Conservation (phyloP, 139 green algal species). For the Desmodesmus armatus region DNA sequence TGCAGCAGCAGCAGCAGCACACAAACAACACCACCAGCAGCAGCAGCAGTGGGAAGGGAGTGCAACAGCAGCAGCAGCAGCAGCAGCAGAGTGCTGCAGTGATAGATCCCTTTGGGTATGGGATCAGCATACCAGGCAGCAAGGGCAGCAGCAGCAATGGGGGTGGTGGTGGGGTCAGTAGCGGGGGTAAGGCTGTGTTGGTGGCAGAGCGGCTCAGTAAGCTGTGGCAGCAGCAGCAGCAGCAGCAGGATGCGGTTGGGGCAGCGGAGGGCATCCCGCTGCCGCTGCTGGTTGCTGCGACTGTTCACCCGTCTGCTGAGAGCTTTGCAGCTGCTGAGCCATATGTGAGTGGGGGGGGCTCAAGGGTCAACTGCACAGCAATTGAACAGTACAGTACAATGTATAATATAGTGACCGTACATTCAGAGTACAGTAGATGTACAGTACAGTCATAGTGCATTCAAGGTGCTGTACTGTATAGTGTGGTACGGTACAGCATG, state of each 20-base stretch:
- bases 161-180: too few species aligned
- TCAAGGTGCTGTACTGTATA: neutral
- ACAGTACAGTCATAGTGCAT: neutral
- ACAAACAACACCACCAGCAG: neutral
- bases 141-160: too few species aligned
- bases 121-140: too few species aligned
- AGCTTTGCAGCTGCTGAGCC: neutral
- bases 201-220: constrained; percentile 10
- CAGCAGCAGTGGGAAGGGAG: too few species aligned
- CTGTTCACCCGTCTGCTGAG: neutral
- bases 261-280: neutral
- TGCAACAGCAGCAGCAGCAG: too few species aligned
- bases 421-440: neutral
- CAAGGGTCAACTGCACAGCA: neutral
- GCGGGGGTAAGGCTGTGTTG: constrained; percentile 33
- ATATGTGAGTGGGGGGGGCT: neutral
- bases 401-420: neutral
- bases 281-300: constrained; percentile 18
- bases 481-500: neutral
- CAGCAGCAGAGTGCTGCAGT: neutral
- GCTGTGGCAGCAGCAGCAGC: neutral
- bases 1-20: neutral
- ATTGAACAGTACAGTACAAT: neutral
- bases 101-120: too few species aligned
- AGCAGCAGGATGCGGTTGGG: neutral